Evolutionary conservation across 164 flowering plant genomes (phyloP), one percentile per base, ranked within the genome.

Genomic region (Akebia trifoliata): DNA sequence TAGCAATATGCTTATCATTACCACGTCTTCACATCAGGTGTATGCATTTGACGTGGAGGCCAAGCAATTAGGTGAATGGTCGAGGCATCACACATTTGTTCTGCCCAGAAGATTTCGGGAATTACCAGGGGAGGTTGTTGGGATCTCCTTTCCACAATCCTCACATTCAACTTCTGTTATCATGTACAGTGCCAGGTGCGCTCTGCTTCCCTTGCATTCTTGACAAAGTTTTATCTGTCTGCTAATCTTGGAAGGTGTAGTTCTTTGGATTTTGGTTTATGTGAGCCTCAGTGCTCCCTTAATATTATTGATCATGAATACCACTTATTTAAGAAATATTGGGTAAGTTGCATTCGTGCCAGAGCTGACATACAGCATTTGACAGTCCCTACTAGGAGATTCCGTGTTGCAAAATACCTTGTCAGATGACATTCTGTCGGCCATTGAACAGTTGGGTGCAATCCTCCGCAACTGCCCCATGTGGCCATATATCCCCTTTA

Each of bases 71-170:
- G 91, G 95, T 21, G 84, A 85, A 37, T 90, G 97, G 97, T 94
- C 97, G 26, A 76, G 30, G 66, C 71, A 34, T 1, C 71, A 90
- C 64, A 80, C 87, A 7, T 67, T 65, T 70, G 56, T 68, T 71
- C 69, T 94, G 47, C 96, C 99, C 0, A 70, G 70, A 49, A 85
- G 88, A 65, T 94, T 73, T 64, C 93, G 78, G 65, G 95, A 94
- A 55, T 90, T 85, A 67, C 96, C 97, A 22, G 97, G 97, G 43
- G 99, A 88, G 66, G 89, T 90, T 26, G 78, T 84, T 63, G 99
- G 99, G 36, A 81, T 94, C 20, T 83, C 96, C 21, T 94, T 94
- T 74, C 76, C 80, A 8, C 83, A 87, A 31, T 70, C 79, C 3
- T 54, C 75, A 22, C 63, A 67, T 61, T 81, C 91, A 44, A 73